Evolutionary conservation across 495 filamentous ascomycete genomes (phyloP).

Genomic region (Xylaria castorea): DNA sequence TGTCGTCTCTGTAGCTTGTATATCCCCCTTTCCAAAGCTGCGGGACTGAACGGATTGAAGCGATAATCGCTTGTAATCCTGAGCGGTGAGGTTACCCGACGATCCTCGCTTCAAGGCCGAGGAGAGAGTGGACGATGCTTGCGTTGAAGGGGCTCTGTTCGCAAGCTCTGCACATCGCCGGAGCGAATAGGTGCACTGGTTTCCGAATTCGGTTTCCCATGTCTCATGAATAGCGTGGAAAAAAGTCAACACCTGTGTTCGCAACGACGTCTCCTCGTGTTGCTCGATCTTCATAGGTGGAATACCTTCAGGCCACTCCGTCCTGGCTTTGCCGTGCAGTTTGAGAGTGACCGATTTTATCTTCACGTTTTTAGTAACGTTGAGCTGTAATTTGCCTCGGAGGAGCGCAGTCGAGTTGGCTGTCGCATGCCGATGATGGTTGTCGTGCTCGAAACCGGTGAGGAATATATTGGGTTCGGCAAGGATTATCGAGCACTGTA

Average conservation of each 20-base stretch:
- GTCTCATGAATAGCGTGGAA: constrained; percentile 74
- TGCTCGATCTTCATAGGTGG: constrained; percentile 86
- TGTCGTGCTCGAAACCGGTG: constrained; percentile 87
- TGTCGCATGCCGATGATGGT: constrained; percentile 63
- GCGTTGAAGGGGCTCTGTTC: constrained; percentile 18
- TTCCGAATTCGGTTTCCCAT: constrained; percentile 67
- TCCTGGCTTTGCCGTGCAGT: constrained; percentile 84
- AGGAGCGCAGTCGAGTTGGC: constrained; percentile 75
- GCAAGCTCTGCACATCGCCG: constrained; percentile 32
- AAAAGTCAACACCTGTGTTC: constrained; percentile 80
- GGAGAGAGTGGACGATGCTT: constrained; percentile 35
- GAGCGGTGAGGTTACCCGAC: constrained; percentile 47
- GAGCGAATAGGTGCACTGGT: constrained; percentile 56
- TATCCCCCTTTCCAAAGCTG: constrained; percentile 85
- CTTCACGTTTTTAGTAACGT: constrained; percentile 88
- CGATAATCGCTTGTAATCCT: constrained; percentile 69
- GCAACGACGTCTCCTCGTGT: constrained; percentile 78
- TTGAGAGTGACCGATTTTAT: constrained; percentile 91
- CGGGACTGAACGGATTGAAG: constrained; percentile 80
- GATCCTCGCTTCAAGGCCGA: constrained; percentile 37
- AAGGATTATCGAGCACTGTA: constrained; percentile 74
- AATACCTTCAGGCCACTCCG: constrained; percentile 98
- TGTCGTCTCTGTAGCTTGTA: constrained; percentile 63
- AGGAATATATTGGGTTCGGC: constrained; percentile 92
- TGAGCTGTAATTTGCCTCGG: constrained; percentile 81